Conservation (phyloP, 495 filamentous ascomycete genomes). For the Hypomontagnella monticulosa region DNA sequence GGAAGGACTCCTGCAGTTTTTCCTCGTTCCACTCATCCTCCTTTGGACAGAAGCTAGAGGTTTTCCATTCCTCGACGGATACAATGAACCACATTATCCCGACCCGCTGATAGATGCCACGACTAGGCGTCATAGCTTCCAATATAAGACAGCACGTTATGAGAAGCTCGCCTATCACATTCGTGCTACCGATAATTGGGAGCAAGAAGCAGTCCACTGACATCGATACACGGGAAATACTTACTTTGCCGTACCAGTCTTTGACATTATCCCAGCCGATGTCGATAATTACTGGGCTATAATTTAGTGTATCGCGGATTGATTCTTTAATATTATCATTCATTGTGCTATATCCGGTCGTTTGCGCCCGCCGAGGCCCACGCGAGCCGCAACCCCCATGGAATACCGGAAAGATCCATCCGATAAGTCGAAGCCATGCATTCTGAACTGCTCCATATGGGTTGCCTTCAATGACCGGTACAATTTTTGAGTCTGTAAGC, state of each 20-base stretch:
- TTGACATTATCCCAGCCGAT: too few relatives aligned
- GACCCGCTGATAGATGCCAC: slow-evolving; percentile 4
- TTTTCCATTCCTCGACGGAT: not conserved
- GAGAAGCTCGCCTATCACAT: not conserved
- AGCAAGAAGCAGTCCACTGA: slow-evolving; percentile 5
- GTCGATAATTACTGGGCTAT: too few relatives aligned
- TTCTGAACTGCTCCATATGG: slow-evolving; percentile 4
- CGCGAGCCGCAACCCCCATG: slow-evolving; percentile 1
- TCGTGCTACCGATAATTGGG: not conserved
- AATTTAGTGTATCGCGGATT: too few relatives aligned
- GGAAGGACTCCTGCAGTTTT: not conserved
- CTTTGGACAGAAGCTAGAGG: not conserved
- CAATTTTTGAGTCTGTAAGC: too few relatives aligned
- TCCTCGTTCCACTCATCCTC: not conserved
- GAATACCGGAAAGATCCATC: slow-evolving; percentile 6
- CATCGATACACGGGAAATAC: too few relatives aligned
- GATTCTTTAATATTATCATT: not conserved
- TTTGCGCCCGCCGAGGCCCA: not conserved
- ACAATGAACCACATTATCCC: not conserved
- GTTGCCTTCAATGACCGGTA: not conserved
- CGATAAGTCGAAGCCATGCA: slow-evolving; percentile 2
- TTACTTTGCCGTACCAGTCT: too few relatives aligned
- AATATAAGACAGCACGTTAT: slow-evolving; percentile 8
- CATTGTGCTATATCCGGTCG: not conserved
- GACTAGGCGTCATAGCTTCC: slow-evolving; percentile 2